These are phyloP conservation scores for Theileria luwenshuni DNA, from an alignment of 169 alveolate genomes.

Conservation along the genomic window DNA sequence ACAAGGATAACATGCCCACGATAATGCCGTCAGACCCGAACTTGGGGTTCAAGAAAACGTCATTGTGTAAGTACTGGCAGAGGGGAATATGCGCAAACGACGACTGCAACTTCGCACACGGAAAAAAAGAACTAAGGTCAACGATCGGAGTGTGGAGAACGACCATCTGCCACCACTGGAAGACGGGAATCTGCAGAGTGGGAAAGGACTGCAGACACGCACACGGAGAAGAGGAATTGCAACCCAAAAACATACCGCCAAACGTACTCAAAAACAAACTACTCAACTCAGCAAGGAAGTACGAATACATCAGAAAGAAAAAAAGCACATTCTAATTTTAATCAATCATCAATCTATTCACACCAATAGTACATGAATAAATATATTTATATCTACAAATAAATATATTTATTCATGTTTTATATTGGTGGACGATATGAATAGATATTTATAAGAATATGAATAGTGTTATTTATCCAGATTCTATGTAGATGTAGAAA, in stretches of 20 bases:
- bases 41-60: slow-evolving; percentile 54
- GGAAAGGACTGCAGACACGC: slow-evolving; percentile 77
- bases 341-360: no score
- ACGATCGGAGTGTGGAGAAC: slow-evolving; percentile 75
- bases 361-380: no score
- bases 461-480: no score
- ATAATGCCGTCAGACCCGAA: slow-evolving; percentile 29
- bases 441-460: no score
- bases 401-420: no score
- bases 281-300: slow-evolving; percentile 36
- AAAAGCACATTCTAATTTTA: slow-evolving; percentile 7
- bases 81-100: slow-evolving; percentile 67
- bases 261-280: slow-evolving; percentile 65
- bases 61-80: slow-evolving; percentile 74
- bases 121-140: slow-evolving; percentile 69
- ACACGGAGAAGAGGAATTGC: slow-evolving; percentile 76
- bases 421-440: no score
- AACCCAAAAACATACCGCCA: slow-evolving; percentile 70
- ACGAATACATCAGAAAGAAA: slow-evolving; percentile 21
- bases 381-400: no score
- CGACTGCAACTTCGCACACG: slow-evolving; percentile 78
- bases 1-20: slow-evolving; percentile 12
- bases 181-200: slow-evolving; percentile 69
- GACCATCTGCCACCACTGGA: slow-evolving; percentile 76
- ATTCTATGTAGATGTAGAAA: no score